These are phyloP conservation scores for Niebla homalea DNA, from an alignment of 495 filamentous ascomycete genomes.

Conservation along the genomic window DNA sequence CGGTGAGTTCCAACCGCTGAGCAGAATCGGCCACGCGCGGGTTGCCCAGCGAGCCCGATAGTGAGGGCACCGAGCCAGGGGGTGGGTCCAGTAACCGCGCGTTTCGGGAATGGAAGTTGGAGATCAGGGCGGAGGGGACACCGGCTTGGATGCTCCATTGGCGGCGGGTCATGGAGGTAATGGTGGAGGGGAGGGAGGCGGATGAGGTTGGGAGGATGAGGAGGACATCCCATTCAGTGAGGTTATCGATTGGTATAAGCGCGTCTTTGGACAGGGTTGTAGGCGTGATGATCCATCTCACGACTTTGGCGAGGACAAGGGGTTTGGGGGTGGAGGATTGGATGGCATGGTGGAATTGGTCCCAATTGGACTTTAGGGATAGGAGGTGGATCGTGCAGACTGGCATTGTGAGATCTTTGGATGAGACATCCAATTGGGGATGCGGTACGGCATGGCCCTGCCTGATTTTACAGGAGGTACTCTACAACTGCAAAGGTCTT, in stretches of 20 bases:
- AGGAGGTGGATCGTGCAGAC: slow-evolving; percentile 34
- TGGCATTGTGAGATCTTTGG: slow-evolving; percentile 24
- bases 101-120: slow-evolving; percentile 34
- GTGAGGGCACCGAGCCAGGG: slow-evolving; percentile 19
- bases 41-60: slow-evolving; percentile 28
- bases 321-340: slow-evolving; percentile 21
- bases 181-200: slow-evolving; percentile 23
- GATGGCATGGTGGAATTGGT: slow-evolving; percentile 13
- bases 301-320: slow-evolving; percentile 34
- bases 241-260: slow-evolving; percentile 28
- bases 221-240: slow-evolving; percentile 40
- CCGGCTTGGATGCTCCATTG: slow-evolving; percentile 40
- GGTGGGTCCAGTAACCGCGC: slow-evolving; percentile 30
- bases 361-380: slow-evolving; percentile 21
- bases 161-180: slow-evolving; percentile 22
- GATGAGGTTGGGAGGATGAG: slow-evolving; percentile 32
- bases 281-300: slow-evolving; percentile 47
- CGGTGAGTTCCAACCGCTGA: slow-evolving; percentile 41
- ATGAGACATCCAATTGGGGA: too few species aligned
- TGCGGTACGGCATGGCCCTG: too few species aligned
- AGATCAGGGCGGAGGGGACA: slow-evolving; percentile 38
- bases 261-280: slow-evolving; percentile 30
- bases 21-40: slow-evolving; percentile 23
- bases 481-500: too few species aligned
- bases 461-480: too few species aligned